A percentile compares a stretch with the other conserved stretches of the same genome.
Conservation (phyloP, 164 flowering plant species). For the Warburgia ugandensis region DNA sequence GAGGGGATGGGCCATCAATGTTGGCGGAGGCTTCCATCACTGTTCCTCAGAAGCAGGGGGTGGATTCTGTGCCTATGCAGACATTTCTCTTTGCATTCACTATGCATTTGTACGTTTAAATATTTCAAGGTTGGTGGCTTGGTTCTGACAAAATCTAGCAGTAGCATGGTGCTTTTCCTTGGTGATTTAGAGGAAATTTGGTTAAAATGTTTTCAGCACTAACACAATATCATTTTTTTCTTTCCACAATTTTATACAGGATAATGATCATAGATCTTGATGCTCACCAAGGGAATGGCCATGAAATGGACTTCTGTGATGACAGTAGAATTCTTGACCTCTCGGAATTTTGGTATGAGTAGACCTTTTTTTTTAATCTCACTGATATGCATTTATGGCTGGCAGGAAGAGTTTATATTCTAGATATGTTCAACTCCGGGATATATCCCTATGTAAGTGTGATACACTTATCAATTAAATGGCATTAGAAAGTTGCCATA, state of each 20-base stretch:
- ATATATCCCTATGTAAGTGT: slow-evolving; percentile 84
- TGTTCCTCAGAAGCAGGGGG: slow-evolving; percentile 83
- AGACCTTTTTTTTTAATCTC: neutral
- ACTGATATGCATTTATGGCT: slow-evolving; percentile 8
- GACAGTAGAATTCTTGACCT: slow-evolving; percentile 45
- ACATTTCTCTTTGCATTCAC: slow-evolving; percentile 80
- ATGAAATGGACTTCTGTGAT: slow-evolving; percentile 73
- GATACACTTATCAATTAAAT: too few relatives aligned
- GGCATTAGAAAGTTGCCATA: too few relatives aligned
- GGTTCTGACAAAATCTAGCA: too few relatives aligned
- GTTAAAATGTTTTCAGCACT: too few relatives aligned
- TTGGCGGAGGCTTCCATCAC: slow-evolving; percentile 99
- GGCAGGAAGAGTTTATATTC: slow-evolving; percentile 83
- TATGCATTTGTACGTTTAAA: slow-evolving; percentile 65
- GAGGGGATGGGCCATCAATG: slow-evolving; percentile 93
- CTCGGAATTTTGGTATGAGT: neutral
- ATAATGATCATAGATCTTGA: slow-evolving; percentile 98
- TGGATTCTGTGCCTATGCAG: slow-evolving; percentile 96
- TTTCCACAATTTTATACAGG: slow-evolving; percentile 32
- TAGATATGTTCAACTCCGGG: slow-evolving; percentile 83
- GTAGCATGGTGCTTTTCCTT: too few relatives aligned
- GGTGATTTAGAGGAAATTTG: too few relatives aligned
- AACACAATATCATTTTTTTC: neutral
- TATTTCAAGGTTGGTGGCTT: slow-evolving; percentile 41
- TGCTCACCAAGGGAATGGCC: slow-evolving; percentile 99